Percentiles rank a stretch among this genome's conserved stretches.
These are phyloP conservation scores for Xerocomellus amylosporus DNA, from an alignment of 768 basidiomycete genomes.

Conservation along the genomic window DNA sequence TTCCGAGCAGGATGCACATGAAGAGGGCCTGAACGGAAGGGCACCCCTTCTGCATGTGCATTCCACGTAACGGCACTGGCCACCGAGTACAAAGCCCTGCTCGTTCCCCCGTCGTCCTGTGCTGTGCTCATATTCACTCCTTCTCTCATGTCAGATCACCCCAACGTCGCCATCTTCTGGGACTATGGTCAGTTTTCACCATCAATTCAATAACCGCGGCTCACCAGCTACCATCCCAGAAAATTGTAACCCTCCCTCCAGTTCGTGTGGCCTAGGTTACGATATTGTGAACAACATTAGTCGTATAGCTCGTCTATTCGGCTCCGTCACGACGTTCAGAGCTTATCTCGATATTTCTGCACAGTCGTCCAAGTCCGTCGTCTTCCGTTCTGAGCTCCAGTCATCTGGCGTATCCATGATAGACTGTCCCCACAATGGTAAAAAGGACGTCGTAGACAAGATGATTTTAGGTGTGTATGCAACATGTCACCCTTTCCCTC, in stretches of 20 bases:
- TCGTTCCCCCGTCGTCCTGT: constrained; percentile 1
- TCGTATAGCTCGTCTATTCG: constrained; percentile 44
- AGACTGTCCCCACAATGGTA: constrained; percentile 35
- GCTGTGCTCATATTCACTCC: constrained; percentile 10
- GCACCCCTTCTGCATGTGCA: constrained; percentile 14
- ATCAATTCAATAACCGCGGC: not conserved
- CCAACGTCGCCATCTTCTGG: constrained; percentile 44
- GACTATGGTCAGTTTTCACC: constrained; percentile 31
- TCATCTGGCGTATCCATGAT: constrained; percentile 43
- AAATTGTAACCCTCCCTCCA: constrained; percentile 32
- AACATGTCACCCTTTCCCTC: not conserved
- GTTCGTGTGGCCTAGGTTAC: constrained; percentile 36
- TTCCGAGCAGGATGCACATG: constrained; percentile 4
- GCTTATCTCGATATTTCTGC: constrained; percentile 52
- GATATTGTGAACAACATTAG: constrained; percentile 44
- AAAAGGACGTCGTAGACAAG: constrained; percentile 43
- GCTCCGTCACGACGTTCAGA: constrained; percentile 48
- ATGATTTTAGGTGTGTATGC: constrained; percentile 42
- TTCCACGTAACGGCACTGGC: constrained; percentile 7
- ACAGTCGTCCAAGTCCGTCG: constrained; percentile 32
- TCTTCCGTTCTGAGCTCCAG: constrained; percentile 42
- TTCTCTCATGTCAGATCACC: constrained; percentile 33
- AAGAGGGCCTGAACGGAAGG: constrained; percentile 9
- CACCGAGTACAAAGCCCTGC: constrained; percentile 24
- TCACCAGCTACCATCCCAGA: constrained; percentile 22